phyloP scores from a whole-genome alignment of 164 flowering plant species.

The Magnolia sinica region DNA sequence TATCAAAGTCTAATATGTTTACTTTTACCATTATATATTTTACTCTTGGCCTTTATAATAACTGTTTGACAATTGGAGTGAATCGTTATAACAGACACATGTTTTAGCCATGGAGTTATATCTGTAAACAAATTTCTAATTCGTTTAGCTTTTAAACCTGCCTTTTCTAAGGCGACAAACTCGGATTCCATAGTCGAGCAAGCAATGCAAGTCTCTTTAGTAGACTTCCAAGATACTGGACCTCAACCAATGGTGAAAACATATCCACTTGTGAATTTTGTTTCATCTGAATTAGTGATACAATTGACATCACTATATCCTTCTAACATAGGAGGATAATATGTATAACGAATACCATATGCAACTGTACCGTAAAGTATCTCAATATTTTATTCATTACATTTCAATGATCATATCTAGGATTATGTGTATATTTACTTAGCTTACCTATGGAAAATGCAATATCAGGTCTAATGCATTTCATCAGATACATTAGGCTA shows the following conservation, averaged over 20 bases:
- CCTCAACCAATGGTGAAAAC: not conserved
- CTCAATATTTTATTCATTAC: not conserved
- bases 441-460: not conserved
- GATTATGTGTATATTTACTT: not conserved
- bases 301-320: not conserved
- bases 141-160: not conserved
- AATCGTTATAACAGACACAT: too few species aligned
- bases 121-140: not conserved
- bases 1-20: too few species aligned
- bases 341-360: not conserved
- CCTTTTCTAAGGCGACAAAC: not conserved
- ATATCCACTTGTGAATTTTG: not conserved
- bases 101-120: too few species aligned
- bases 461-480: not conserved
- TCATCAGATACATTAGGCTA: not conserved
- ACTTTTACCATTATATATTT: too few species aligned
- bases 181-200: not conserved
- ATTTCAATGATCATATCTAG: not conserved
- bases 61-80: too few species aligned
- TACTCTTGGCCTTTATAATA: too few species aligned
- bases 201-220: not conserved
- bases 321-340: not conserved
- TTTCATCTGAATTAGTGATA: not conserved
- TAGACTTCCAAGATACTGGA: not conserved
- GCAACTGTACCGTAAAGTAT: not conserved